phyloP scores from a whole-genome alignment of 257 asterid genomes.

The Perilla frutescens region DNA sequence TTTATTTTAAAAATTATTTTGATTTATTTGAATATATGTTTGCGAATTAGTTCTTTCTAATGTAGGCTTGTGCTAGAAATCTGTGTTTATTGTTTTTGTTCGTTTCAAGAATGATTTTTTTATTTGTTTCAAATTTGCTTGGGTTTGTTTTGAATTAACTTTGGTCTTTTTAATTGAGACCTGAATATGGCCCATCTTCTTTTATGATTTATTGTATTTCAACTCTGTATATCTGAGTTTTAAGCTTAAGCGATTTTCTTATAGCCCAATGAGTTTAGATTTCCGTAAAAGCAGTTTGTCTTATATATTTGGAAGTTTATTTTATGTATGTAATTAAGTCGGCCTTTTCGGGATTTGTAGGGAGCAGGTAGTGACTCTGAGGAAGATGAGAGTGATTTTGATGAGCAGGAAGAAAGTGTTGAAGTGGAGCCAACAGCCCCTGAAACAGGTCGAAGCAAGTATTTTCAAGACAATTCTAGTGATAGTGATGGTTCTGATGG shows the following conservation, averaged over 20 bases:
- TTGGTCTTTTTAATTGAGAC: not conserved
- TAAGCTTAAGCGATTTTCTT: not conserved
- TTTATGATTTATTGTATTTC: not conserved
- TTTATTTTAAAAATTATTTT: not conserved
- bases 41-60: not conserved
- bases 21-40: not conserved
- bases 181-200: not conserved
- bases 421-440: constrained; percentile 44
- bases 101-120: not conserved
- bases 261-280: not conserved
- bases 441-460: constrained; percentile 45
- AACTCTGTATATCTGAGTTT: not conserved
- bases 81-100: not conserved
- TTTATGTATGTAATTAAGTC: not conserved
- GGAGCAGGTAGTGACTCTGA: constrained; percentile 82
- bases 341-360: constrained; percentile 32
- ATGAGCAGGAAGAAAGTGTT: constrained; percentile 53
- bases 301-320: not conserved
- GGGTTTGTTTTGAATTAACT: not conserved
- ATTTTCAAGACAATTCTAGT: constrained; percentile 48
- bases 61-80: not conserved
- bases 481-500: constrained; percentile 77
- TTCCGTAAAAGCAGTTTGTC: not conserved
- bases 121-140: not conserved
- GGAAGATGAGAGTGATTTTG: constrained; percentile 56